Evolutionary conservation across 306 rosid genomes (phyloP).

Genomic region (Quillaja saponaria): DNA sequence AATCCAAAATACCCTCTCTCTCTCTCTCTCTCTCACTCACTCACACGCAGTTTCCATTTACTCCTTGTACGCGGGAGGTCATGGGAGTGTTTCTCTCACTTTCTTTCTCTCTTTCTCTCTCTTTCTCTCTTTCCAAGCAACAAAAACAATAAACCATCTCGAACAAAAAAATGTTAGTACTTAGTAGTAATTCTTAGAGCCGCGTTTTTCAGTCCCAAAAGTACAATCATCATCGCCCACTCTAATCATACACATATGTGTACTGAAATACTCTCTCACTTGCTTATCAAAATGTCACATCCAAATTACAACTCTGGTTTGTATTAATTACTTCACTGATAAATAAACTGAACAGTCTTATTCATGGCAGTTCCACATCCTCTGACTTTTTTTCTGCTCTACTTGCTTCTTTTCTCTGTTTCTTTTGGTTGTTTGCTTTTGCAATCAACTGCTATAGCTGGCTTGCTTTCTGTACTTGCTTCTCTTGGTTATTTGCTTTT

Average conservation of each 20-base stretch:
- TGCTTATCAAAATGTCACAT: constrained; percentile 50
- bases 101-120: constrained; percentile 2
- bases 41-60: constrained; percentile 46
- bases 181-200: constrained; percentile 40
- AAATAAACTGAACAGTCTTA: constrained; percentile 53
- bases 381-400: constrained; percentile 47
- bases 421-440: constrained; percentile 41
- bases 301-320: constrained; percentile 36
- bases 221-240: constrained; percentile 65
- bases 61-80: constrained; percentile 32
- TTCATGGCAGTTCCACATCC: constrained; percentile 70
- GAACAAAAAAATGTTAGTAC: constrained; percentile 23
- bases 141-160: constrained; percentile 24
- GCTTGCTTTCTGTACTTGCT: too few relatives aligned
- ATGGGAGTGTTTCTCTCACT: background rate
- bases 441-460: constrained; percentile 34
- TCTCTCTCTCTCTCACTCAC: constrained; percentile 31
- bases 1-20: constrained; percentile 19
- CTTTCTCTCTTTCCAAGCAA: constrained; percentile 25
- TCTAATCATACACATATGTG: constrained; percentile 60
- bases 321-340: constrained; percentile 29
- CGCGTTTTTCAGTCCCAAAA: constrained; percentile 59
- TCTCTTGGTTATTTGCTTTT: too few relatives aligned
- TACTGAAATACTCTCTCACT: constrained; percentile 33
- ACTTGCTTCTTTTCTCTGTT: constrained; percentile 45